Evolutionary conservation across 106 monocot species (phyloP), one percentile per base, ranked within the genome.

Genomic region (Phalaenopsis aphrodite): DNA sequence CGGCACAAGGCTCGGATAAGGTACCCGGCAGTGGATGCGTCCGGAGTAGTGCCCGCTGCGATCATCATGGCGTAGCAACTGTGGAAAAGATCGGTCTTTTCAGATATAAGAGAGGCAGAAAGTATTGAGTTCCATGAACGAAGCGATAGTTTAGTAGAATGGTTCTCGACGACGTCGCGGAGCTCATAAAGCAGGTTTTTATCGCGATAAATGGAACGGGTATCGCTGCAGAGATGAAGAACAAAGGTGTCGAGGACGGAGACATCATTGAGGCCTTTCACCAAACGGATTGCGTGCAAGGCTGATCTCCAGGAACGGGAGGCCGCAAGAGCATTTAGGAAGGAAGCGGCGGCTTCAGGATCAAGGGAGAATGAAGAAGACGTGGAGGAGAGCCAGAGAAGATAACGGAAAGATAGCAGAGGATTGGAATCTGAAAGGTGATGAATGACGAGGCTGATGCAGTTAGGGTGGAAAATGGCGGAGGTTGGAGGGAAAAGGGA

Each of bases 71-170:
- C 47, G 66, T 89, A 85, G 76, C 84, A 47, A 45, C 76, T 75
- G 64, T 69, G 86, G 49, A 89, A 57, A n/a, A 89, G 80, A 55
- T 92, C 92, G 45, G 83, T 77, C 6, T 85, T 76, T 3, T 42
- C 79, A 9, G 83, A 57, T 16, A 77, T 49, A 37, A 89, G 77
- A 21, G 84, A 83, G n/a, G 64, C 42, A n/a, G 79, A 80, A 42
- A 89, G 81, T 8, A 87, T 77, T 8, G 46, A 56, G 38, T 87
- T 87, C 81, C 84, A 83, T 19, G 81, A 56, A n/a, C 24, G 42
- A 38, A 82, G 77, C 14, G 87, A 83, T 6, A 66, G 83, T 75
- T 65, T 66, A 78, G 76, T 67, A 24, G 48, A 64, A 42, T 55
- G 78, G 11, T n/a, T 30, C n/a, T 48, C 10, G 8, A 77, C 41